A percentile compares a stretch with the other conserved stretches of the same genome.
These are phyloP conservation scores for Hypericum androsaemum DNA, from an alignment of 345 rosid species.

Conservation along the genomic window DNA sequence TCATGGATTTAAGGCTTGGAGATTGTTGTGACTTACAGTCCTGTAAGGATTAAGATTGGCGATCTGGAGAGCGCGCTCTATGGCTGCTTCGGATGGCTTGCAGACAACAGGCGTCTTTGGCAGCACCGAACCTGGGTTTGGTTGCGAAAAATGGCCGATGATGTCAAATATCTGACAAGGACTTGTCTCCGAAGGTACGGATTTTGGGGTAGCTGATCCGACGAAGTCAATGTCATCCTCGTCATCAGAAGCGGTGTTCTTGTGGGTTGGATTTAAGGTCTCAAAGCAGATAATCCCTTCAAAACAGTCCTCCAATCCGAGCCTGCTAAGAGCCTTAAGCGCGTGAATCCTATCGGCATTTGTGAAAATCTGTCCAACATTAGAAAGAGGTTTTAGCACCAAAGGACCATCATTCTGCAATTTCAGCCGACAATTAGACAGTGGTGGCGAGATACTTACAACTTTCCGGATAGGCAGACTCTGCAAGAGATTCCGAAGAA, in stretches of 20 bases:
- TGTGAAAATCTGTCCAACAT: slow-evolving; percentile 57
- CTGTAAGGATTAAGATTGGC: slow-evolving; percentile 58
- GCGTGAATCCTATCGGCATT: slow-evolving; percentile 81
- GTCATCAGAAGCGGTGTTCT: slow-evolving; percentile 28
- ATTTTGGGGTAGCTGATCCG: slow-evolving; percentile 16
- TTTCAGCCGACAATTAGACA: too few species aligned
- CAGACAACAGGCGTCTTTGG: slow-evolving; percentile 72
- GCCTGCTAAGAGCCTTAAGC: slow-evolving; percentile 49
- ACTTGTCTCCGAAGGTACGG: neutral
- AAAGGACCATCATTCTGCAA: too few species aligned
- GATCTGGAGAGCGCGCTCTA: slow-evolving; percentile 45
- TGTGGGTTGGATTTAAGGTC: slow-evolving; percentile 58
- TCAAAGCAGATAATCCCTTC: slow-evolving; percentile 95
- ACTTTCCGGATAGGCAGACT: slow-evolving; percentile 76
- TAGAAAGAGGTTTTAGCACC: neutral
- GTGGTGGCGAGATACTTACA: slow-evolving; percentile 32
- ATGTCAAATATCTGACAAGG: slow-evolving; percentile 49
- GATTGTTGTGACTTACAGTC: slow-evolving; percentile 53
- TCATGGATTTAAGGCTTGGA: neutral
- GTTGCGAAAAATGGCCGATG: slow-evolving; percentile 35
- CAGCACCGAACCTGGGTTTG: slow-evolving; percentile 23
- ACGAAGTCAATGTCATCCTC: slow-evolving; percentile 42
- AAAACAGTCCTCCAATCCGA: slow-evolving; percentile 83
- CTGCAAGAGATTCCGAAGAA: slow-evolving; percentile 58
- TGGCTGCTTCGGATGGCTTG: slow-evolving; percentile 61